Evolutionary conservation across 495 filamentous ascomycete genomes (phyloP).

Genomic region (Achaetomiella virescens): DNA sequence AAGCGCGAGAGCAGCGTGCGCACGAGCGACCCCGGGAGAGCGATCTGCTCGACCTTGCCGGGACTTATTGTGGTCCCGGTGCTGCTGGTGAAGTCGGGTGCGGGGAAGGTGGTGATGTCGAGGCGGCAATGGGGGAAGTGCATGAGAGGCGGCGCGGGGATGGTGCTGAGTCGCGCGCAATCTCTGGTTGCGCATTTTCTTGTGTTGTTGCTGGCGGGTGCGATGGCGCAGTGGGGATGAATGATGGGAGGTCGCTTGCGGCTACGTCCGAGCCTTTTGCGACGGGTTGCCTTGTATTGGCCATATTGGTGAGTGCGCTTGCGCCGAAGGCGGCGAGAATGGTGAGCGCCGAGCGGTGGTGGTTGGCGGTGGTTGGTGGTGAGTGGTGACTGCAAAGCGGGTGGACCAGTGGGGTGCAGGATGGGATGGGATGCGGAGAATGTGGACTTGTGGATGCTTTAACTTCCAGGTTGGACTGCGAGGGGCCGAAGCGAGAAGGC

Average conservation of each 20-base stretch:
- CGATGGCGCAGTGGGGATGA: background rate
- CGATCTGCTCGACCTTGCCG: slow-evolving; percentile 17
- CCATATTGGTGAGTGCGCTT: background rate
- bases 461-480: no score
- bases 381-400: background rate
- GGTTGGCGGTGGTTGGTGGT: background rate
- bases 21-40: slow-evolving; percentile 17
- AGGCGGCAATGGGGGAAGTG: slow-evolving; percentile 24
- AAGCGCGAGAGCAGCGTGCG: slow-evolving; percentile 15
- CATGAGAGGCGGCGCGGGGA: slow-evolving; percentile 10
- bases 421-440: no score
- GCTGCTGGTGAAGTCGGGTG: background rate
- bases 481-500: no score
- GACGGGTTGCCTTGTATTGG: background rate
- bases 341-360: background rate
- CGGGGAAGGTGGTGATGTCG: slow-evolving; percentile 4
- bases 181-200: background rate
- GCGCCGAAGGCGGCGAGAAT: background rate
- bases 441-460: no score
- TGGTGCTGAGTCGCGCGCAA: background rate
- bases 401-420: background rate
- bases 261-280: background rate
- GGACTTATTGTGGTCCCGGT: background rate
- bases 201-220: background rate
- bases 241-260: background rate